phyloP scores from a whole-genome alignment of 495 filamentous ascomycete genomes.

The Daldinia concentrica region DNA sequence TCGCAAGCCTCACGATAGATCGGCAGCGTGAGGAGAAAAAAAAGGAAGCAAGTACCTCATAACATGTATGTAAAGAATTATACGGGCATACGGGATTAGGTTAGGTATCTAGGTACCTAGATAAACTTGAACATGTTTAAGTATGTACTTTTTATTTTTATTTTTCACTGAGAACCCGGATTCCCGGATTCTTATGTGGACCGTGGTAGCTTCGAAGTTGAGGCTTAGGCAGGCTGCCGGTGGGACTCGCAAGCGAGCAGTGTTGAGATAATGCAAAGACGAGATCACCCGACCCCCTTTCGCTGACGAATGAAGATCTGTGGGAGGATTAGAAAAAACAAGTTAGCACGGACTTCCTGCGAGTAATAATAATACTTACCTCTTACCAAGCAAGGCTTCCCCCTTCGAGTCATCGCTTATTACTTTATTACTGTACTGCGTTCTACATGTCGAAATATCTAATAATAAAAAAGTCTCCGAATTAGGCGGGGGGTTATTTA shows the following conservation, averaged over 20 bases:
- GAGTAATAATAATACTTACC: slow-evolving; percentile 17
- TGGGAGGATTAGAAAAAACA: slow-evolving; percentile 8
- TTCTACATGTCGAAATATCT: neutral
- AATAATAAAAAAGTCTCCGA: slow-evolving; percentile 4
- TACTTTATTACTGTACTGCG: slow-evolving; percentile 6
- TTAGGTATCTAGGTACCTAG: no score
- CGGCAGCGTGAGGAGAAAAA: slow-evolving; percentile 12
- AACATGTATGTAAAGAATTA: neutral
- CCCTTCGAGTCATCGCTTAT: slow-evolving; percentile 13
- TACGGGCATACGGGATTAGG: slow-evolving; percentile 5
- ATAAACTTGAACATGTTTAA: neutral
- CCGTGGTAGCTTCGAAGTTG: slow-evolving; percentile 9
- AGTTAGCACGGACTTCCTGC: slow-evolving; percentile 18
- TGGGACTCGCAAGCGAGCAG: slow-evolving; percentile 21
- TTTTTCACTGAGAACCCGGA: slow-evolving; percentile 11
- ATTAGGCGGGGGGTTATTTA: neutral
- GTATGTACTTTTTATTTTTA: no score
- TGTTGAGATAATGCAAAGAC: slow-evolving; percentile 28
- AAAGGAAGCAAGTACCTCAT: slow-evolving; percentile 1
- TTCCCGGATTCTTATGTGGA: no score
- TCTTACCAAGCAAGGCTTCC: slow-evolving; percentile 16
- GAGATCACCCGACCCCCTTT: slow-evolving; percentile 32
- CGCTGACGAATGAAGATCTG: slow-evolving; percentile 36
- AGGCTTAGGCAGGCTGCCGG: slow-evolving; percentile 27
- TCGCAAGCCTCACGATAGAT: slow-evolving; percentile 19